phyloP scores from a whole-genome alignment of 331 rosid species.

The Cydonia oblonga region DNA sequence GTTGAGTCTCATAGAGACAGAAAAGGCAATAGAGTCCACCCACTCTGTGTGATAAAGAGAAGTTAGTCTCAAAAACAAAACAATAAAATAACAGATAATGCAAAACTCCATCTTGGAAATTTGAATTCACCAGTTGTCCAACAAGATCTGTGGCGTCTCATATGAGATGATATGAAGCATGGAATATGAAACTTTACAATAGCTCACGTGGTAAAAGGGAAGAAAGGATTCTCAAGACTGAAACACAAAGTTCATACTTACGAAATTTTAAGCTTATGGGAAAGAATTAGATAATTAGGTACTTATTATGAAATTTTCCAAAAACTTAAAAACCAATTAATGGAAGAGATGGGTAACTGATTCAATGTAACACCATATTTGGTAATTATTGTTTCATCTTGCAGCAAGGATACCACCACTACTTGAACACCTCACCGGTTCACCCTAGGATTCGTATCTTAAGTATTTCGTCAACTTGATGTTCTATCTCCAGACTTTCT shows the following conservation, averaged over 20 bases:
- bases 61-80: conserved; percentile 4
- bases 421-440: not conserved
- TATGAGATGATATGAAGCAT: not conserved
- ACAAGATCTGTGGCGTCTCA: not conserved
- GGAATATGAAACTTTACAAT: not conserved
- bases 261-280: not conserved
- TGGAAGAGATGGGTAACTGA: not conserved
- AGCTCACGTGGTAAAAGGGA: not conserved
- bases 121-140: not conserved
- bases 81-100: not conserved
- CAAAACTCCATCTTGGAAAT: not conserved
- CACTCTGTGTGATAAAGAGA: conserved; percentile 44
- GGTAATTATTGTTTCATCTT: not conserved
- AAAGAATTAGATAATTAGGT: not conserved
- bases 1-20: conserved; percentile 85
- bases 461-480: not conserved
- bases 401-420: not conserved
- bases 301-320: not conserved
- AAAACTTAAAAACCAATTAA: not conserved
- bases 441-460: not conserved
- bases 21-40: conserved; percentile 82
- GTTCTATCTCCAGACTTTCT: not conserved
- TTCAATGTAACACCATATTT: not conserved
- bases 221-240: not conserved
- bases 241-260: not conserved